A percentile compares a stretch with the other conserved stretches of the same genome.
phyloP scores from a whole-genome alignment of 345 rosid genomes.

The Bretschneidera sinensis region DNA sequence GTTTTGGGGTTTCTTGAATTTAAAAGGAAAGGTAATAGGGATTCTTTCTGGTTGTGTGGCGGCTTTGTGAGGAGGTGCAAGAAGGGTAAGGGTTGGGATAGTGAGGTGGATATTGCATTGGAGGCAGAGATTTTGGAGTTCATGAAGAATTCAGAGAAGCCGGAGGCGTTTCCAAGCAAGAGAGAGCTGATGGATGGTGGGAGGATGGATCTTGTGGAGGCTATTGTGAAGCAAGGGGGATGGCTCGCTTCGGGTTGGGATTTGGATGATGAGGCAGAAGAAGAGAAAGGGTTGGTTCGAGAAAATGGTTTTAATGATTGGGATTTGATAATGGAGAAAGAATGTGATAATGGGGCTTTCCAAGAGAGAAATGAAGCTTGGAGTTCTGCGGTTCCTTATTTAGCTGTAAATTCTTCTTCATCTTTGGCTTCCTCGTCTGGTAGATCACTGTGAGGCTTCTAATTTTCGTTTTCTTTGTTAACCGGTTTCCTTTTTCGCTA shows the following conservation, averaged over 20 bases:
- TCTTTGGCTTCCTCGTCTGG: slow-evolving; percentile 40
- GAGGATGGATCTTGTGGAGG: slow-evolving; percentile 75
- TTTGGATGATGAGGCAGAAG: slow-evolving; percentile 36
- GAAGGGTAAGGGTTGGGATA: slow-evolving; percentile 28
- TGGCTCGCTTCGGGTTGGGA: slow-evolving; percentile 96
- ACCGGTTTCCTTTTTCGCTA: not conserved
- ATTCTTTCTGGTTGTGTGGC: slow-evolving; percentile 21
- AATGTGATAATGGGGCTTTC: slow-evolving; percentile 11
- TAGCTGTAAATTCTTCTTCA: slow-evolving; percentile 16
- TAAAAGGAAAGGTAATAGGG: slow-evolving; percentile 28
- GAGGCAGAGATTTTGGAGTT: slow-evolving; percentile 85
- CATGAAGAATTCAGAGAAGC: slow-evolving; percentile 58
- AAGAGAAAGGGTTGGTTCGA: slow-evolving; percentile 11
- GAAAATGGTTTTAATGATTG: slow-evolving; percentile 11
- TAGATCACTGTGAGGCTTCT: slow-evolving; percentile 56
- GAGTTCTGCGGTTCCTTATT: slow-evolving; percentile 25
- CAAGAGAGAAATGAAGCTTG: slow-evolving; percentile 19
- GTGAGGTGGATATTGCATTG: slow-evolving; percentile 45
- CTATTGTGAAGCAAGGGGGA: slow-evolving; percentile 58
- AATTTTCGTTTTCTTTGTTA: slow-evolving; percentile 13
- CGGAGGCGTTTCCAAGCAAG: slow-evolving; percentile 65
- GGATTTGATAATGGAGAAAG: slow-evolving; percentile 22
- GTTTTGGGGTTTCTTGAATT: slow-evolving; percentile 28
- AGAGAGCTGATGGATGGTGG: slow-evolving; percentile 53
- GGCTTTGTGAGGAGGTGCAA: slow-evolving; percentile 46